These are phyloP conservation scores for Lentinula raphanica DNA, from an alignment of 768 basidiomycete genomes.

Conservation along the genomic window DNA sequence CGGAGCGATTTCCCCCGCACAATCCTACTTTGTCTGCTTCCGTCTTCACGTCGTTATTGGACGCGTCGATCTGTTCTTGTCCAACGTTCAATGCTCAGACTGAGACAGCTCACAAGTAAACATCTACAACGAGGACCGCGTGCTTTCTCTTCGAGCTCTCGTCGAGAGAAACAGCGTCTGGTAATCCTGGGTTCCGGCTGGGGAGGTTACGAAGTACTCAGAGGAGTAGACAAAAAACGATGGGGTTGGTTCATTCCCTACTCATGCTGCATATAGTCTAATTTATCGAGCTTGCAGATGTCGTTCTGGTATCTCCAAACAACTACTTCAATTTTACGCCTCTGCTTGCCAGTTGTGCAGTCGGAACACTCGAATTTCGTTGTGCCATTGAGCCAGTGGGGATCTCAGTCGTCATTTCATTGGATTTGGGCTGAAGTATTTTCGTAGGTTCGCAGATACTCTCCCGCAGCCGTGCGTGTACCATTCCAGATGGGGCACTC, in stretches of 20 bases:
- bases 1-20: too few relatives aligned
- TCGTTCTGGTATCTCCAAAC: slow-evolving; percentile 61
- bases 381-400: slow-evolving; percentile 77
- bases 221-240: slow-evolving; percentile 62
- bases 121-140: background rate
- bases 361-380: slow-evolving; percentile 81
- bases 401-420: background rate
- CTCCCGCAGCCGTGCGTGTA: slow-evolving; percentile 47
- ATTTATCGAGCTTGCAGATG: slow-evolving; percentile 35
- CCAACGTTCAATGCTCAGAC: background rate
- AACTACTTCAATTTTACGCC: slow-evolving; percentile 69
- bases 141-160: slow-evolving; percentile 23
- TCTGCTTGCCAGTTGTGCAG: slow-evolving; percentile 63
- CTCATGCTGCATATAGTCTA: slow-evolving; percentile 1
- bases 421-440: background rate
- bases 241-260: slow-evolving; percentile 42
- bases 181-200: slow-evolving; percentile 75
- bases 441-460: slow-evolving; percentile 47
- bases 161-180: slow-evolving; percentile 38
- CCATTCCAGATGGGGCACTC: too few relatives aligned
- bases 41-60: too few relatives aligned
- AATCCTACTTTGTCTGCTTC: too few relatives aligned
- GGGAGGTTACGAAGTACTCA: slow-evolving; percentile 70
- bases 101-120: background rate
- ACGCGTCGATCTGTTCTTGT: too few relatives aligned